Evolutionary conservation across 2,329 filamentous ascomycete species (phyloP).

Genomic region (Fusarium euwallaceae): DNA sequence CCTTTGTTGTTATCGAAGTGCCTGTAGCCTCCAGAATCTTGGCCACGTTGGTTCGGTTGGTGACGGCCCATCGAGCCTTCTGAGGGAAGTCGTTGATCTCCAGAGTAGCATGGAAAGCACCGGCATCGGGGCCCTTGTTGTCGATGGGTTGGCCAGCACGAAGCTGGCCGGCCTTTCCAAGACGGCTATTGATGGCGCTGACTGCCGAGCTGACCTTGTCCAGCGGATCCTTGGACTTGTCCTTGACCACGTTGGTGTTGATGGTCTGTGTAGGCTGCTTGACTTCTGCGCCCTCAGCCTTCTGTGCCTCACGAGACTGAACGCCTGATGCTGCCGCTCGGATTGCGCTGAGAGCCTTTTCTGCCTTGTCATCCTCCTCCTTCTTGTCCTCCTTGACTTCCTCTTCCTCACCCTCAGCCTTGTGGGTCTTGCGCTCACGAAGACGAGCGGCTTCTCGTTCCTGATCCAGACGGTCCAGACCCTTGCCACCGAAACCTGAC

Average conservation of each 20-base stretch:
- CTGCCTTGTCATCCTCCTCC: slow-evolving; percentile 76
- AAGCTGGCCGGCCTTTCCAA: slow-evolving; percentile 90
- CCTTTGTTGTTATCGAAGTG: slow-evolving; percentile 97
- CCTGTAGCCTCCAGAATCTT: slow-evolving; percentile 97
- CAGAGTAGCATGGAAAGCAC: slow-evolving; percentile 94
- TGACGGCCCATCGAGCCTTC: slow-evolving; percentile 98
- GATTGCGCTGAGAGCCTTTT: slow-evolving; percentile 75
- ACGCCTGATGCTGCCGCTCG: slow-evolving; percentile 72
- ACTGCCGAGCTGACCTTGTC: slow-evolving; percentile 93
- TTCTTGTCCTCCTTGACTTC: slow-evolving; percentile 86
- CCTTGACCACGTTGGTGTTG: slow-evolving; percentile 68
- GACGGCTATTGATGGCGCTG: slow-evolving; percentile 88
- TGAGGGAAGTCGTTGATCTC: slow-evolving; percentile 99
- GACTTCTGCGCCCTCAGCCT: slow-evolving; percentile 56
- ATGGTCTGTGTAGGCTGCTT: slow-evolving; percentile 59
- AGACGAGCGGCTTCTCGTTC: slow-evolving; percentile 89
- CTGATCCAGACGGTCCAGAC: slow-evolving; percentile 90
- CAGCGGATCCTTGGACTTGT: slow-evolving; percentile 75
- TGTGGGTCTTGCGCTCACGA: slow-evolving; percentile 89
- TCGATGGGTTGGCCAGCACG: slow-evolving; percentile 95
- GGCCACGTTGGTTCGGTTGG: slow-evolving; percentile 96
- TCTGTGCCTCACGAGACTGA: slow-evolving; percentile 64
- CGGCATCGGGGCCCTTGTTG: slow-evolving; percentile 97
- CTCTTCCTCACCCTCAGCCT: slow-evolving; percentile 87
- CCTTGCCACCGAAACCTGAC: slow-evolving; percentile 94